Evolutionary conservation across 805 yeast genomes (phyloP).

Genomic region (Monosporozyma yasuniensis): DNA sequence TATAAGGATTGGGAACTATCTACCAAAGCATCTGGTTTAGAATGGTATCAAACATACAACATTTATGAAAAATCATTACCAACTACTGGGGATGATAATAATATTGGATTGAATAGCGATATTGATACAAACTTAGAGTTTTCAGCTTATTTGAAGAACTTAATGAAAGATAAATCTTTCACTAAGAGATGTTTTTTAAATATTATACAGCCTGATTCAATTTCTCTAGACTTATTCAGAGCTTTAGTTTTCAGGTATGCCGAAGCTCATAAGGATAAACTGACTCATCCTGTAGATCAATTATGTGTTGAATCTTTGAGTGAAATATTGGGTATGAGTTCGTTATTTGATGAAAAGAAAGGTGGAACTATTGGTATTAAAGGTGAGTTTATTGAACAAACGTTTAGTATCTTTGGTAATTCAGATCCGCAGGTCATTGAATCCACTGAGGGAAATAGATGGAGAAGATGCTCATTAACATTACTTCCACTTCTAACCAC

Average conservation of each 20-base stretch:
- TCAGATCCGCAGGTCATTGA: constrained; percentile 17
- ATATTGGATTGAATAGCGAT: neutral
- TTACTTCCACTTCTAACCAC: constrained; percentile 32
- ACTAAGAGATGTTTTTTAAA: constrained; percentile 18
- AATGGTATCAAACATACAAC: constrained; percentile 29
- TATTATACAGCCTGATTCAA: constrained; percentile 10
- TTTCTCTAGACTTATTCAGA: constrained; percentile 16
- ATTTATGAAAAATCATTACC: constrained; percentile 22
- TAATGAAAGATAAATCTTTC: constrained; percentile 13
- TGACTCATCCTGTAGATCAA: constrained; percentile 21
- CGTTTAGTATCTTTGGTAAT: constrained; percentile 13
- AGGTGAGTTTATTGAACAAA: constrained; percentile 25
- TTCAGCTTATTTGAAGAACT: constrained; percentile 12
- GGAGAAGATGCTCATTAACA: constrained; percentile 34
- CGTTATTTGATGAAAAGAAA: constrained; percentile 3
- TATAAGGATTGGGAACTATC: constrained; percentile 22
- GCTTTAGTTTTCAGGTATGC: constrained; percentile 24
- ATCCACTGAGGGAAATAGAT: constrained; percentile 22
- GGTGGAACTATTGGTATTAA: constrained; percentile 10
- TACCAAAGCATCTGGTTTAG: constrained; percentile 21
- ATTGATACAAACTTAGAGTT: constrained; percentile 14
- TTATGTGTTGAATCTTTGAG: constrained; percentile 21
- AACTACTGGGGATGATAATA: neutral
- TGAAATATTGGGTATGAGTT: constrained; percentile 6
- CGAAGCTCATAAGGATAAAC: constrained; percentile 8